Evolutionary conservation across 2,329 filamentous ascomycete species (phyloP), one percentile per base, ranked within the genome.

Genomic region (Alternaria sp.): DNA sequence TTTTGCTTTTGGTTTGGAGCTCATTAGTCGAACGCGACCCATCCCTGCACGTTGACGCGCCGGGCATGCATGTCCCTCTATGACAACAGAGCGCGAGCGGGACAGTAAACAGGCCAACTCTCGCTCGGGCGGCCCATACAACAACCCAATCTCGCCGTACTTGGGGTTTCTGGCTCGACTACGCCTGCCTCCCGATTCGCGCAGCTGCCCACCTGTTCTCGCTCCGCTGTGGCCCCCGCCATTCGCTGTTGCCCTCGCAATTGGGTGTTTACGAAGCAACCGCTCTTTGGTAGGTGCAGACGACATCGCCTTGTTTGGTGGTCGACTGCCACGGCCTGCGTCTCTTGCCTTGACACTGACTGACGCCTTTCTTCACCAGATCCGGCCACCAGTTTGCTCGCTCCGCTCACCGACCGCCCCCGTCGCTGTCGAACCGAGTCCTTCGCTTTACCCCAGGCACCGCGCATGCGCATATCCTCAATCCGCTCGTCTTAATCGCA

Each of bases 21-120:
- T 54, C 55, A 46, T 58, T 47, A 44, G 45, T 49, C 20, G 56
- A 61, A 67, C 60, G 66, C 64, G 55, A 43, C 18, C 20, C 18
- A 67, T 65, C 66, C 69, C 64, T 68, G 68, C 64, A 63, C 54
- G 26, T 47, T 68, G 49, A 70, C 66, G 62, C 68, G 66, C 68
- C 68, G 53, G 56, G 26, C 68, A 67, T 64, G 68, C 66, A 56
- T 56, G 58, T 60, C 67, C 55, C 63, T 61, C 69, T 55, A 64
- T 67, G 62, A 70, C 66, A 70, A 71, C 69, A 51, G 59, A 64
- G 51, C 54, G 60, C 37, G 54, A 43, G 53, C 54, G 60, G 60
- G 56, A 57, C 37, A 63, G 59, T 62, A 67, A 66, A 66, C 61
- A 61, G 28, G 45, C 54, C 26, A 51, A 46, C 45, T 51, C 45